Evolutionary conservation across 75 land plant species (phyloP).

Genomic region (Pinus taeda): DNA sequence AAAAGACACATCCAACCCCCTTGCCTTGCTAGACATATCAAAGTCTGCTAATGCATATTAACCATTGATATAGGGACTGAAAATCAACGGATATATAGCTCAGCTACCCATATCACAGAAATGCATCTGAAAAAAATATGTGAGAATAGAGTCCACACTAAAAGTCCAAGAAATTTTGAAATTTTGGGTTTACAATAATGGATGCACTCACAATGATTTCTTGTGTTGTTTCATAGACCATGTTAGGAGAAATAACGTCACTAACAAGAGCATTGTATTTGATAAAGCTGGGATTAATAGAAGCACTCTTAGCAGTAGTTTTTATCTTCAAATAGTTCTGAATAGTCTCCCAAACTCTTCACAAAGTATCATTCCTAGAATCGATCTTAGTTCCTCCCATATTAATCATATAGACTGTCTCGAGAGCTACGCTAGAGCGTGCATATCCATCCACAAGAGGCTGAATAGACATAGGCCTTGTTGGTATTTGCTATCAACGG

Average conservation of each 20-base stretch:
- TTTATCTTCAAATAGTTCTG: slow-evolving; percentile 15
- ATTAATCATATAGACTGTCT: slow-evolving; percentile 75
- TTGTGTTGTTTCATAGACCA: slow-evolving; percentile 50
- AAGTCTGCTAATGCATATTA: no score
- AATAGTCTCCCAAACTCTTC: slow-evolving; percentile 48
- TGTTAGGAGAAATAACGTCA: slow-evolving; percentile 43
- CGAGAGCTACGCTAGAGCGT: slow-evolving; percentile 33
- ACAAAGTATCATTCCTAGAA: slow-evolving; percentile 51
- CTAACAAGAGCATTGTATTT: slow-evolving; percentile 18
- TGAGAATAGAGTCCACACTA: no score
- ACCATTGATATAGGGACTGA: no score
- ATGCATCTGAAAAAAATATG: no score
- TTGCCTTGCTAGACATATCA: no score
- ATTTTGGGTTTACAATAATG: background rate
- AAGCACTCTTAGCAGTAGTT: slow-evolving; percentile 10
- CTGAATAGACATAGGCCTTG: slow-evolving; percentile 15
- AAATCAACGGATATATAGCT: no score
- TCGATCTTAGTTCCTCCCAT: slow-evolving; percentile 52
- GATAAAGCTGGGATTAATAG: slow-evolving; percentile 15
- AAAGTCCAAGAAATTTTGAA: slow-evolving; percentile 47
- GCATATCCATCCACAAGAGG: slow-evolving; percentile 16
- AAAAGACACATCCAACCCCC: no score
- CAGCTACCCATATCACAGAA: no score
- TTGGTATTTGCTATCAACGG: no score
- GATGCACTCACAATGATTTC: slow-evolving; percentile 36